Evolutionary conservation across 2,329 filamentous ascomycete genomes (phyloP).

Genomic region (Penicillium sp.): DNA sequence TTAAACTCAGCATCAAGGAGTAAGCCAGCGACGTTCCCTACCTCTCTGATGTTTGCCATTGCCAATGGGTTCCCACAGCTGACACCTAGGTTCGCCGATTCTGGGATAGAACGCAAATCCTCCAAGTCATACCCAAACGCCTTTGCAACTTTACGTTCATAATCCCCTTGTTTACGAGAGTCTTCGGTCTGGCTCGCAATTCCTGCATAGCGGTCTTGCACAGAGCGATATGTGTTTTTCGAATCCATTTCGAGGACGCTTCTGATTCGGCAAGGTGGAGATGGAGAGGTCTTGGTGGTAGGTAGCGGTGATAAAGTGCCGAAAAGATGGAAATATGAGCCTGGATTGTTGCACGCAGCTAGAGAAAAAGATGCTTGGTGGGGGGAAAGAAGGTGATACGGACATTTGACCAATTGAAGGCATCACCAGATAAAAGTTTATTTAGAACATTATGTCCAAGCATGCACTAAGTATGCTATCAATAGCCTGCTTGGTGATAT

Average conservation of each 20-base stretch:
- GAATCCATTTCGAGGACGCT: not conserved
- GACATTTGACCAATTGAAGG: too few species aligned
- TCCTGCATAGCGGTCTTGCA: conserved; percentile 8
- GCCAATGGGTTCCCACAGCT: conserved; percentile 58
- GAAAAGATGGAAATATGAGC: too few species aligned
- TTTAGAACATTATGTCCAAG: too few species aligned
- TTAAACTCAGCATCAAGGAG: not conserved
- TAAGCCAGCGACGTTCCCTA: conserved; percentile 14
- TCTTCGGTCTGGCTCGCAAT: conserved; percentile 4
- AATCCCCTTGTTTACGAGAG: not conserved
- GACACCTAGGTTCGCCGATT: conserved; percentile 54
- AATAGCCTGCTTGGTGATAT: too few species aligned
- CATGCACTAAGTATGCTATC: too few species aligned
- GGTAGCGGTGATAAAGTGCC: too few species aligned
- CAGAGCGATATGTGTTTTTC: conserved; percentile 2
- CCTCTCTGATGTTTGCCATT: conserved; percentile 49
- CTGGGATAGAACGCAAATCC: conserved; percentile 49
- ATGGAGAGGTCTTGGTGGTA: not conserved
- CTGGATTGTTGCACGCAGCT: too few species aligned
- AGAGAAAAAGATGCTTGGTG: too few species aligned
- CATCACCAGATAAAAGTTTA: too few species aligned
- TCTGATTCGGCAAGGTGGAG: not conserved
- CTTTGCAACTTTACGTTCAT: conserved; percentile 44
- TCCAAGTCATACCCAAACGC: conserved; percentile 56
- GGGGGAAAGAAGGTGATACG: too few species aligned